Conservation (phyloP, 495 filamentous ascomycete genomes). For the Aspergillus egyptiacus region DNA sequence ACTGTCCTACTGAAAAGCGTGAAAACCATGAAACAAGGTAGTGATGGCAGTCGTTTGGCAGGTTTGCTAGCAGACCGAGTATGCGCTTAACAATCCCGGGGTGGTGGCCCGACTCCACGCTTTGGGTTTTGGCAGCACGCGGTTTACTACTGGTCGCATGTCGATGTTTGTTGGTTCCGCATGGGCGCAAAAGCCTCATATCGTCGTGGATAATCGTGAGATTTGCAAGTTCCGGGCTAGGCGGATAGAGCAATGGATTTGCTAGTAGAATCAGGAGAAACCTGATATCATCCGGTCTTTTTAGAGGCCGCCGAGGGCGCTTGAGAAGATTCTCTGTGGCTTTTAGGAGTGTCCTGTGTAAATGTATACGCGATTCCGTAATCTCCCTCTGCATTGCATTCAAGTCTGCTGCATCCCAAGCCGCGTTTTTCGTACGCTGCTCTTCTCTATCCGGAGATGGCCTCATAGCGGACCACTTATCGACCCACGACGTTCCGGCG, state of each 20-base stretch:
- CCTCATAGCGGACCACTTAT: slow-evolving; percentile 41
- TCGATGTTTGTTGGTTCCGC: slow-evolving; percentile 15
- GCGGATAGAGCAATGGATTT: slow-evolving; percentile 69
- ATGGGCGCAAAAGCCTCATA: slow-evolving; percentile 27
- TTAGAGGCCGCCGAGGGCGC: slow-evolving; percentile 67
- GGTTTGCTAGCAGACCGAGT: slow-evolving; percentile 71
- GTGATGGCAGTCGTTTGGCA: slow-evolving; percentile 70
- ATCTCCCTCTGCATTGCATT: slow-evolving; percentile 55
- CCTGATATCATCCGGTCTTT: slow-evolving; percentile 62
- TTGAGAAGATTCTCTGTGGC: slow-evolving; percentile 81
- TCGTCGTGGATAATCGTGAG: slow-evolving; percentile 16
- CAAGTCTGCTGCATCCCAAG: slow-evolving; percentile 29
- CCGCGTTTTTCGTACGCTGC: slow-evolving; percentile 20
- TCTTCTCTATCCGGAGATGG: slow-evolving; percentile 25
- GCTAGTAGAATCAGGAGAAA: slow-evolving; percentile 78
- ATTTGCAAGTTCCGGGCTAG: slow-evolving; percentile 19
- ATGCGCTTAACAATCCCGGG: slow-evolving; percentile 86
- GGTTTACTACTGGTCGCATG: slow-evolving; percentile 16
- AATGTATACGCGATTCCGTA: slow-evolving; percentile 60
- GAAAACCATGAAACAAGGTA: slow-evolving; percentile 84
- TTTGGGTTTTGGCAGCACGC: slow-evolving; percentile 15
- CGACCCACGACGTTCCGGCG: slow-evolving; percentile 56
- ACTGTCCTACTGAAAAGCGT: slow-evolving; percentile 59
- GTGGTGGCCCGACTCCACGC: slow-evolving; percentile 50
- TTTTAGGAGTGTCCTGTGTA: slow-evolving; percentile 67